Percentiles rank a stretch among this genome's conserved stretches.
These are phyloP conservation scores for Diacronema lutheri DNA, from an alignment of 78 protist species.

Conservation along the genomic window DNA sequence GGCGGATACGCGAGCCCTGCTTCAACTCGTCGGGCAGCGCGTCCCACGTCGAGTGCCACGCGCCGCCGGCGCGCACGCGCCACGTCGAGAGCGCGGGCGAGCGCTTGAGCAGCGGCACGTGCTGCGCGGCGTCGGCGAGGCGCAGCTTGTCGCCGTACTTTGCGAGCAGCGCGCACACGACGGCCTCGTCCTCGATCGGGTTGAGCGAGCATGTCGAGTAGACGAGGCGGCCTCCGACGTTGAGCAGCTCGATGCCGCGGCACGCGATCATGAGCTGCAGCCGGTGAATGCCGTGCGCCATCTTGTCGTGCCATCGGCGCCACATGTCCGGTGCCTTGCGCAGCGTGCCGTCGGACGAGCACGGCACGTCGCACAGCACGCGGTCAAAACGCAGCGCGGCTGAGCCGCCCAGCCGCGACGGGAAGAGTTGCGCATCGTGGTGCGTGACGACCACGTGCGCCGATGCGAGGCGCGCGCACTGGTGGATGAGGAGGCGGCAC, in stretches of 20 bases:
- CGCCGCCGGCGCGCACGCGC: conserved; percentile 38
- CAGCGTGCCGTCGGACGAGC: conserved; percentile 62
- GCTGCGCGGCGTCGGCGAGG: conserved; percentile 65
- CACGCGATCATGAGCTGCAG: background rate
- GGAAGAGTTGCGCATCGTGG: conserved; percentile 77
- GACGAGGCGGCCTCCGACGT: conserved; percentile 49
- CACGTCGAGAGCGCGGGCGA: conserved; percentile 73
- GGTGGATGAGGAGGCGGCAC: background rate
- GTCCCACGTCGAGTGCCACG: background rate
- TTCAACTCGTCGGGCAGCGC: background rate
- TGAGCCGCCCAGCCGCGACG: background rate
- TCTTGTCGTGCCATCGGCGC: conserved; percentile 70
- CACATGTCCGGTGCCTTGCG: conserved; percentile 72
- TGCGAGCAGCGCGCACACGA: background rate
- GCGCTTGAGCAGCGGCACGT: conserved; percentile 60
- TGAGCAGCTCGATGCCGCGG: conserved; percentile 70
- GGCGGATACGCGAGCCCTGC: background rate
- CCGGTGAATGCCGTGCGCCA: conserved; percentile 52
- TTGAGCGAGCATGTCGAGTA: conserved; percentile 63
- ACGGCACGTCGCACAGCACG: conserved; percentile 72
- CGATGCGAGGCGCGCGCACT: background rate
- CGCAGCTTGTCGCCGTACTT: background rate
- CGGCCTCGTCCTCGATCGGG: conserved; percentile 63
- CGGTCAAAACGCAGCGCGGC: conserved; percentile 37
- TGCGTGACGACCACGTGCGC: conserved; percentile 33